Conservation (phyloP, 495 filamentous ascomycete species). For the Baudoinia panamericana region DNA sequence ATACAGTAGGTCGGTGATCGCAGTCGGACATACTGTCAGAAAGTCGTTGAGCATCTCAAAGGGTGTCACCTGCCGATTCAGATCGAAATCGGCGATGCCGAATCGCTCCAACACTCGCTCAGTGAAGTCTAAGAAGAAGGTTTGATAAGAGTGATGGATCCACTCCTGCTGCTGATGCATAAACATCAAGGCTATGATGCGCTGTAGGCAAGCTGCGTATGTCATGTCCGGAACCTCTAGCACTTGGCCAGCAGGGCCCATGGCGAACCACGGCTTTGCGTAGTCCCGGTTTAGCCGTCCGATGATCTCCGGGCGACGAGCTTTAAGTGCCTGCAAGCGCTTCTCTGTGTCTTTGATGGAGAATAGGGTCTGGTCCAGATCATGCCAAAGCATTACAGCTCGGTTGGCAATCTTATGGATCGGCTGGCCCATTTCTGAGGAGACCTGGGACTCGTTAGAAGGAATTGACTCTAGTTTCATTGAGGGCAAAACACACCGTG, state of each 20-base stretch:
- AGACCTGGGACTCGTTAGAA: too few species aligned
- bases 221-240: conserved; percentile 99
- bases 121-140: conserved; percentile 84
- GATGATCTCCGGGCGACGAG: conserved; percentile 87
- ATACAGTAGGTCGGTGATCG: conserved; percentile 82
- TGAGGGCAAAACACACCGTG: conserved; percentile 70
- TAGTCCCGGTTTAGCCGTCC: conserved; percentile 96
- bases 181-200: conserved; percentile 94
- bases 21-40: conserved; percentile 67
- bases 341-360: conserved; percentile 94
- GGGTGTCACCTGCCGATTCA: conserved; percentile 72
- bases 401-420: conserved; percentile 96
- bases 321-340: conserved; percentile 79
- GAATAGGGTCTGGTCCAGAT: conserved; percentile 88
- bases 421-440: conserved; percentile 97
- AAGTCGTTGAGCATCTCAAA: conserved; percentile 63
- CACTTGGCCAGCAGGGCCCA: conserved; percentile 65
- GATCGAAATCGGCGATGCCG: conserved; percentile 73
- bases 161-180: conserved; percentile 85
- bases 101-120: conserved; percentile 92
- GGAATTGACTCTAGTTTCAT: too few species aligned
- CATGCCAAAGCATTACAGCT: conserved; percentile 89
- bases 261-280: conserved; percentile 97
- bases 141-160: conserved; percentile 76
- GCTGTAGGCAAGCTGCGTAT: conserved; percentile 77